These are phyloP conservation scores for Lepidium didymum DNA, from an alignment of 345 rosid genomes.

Conservation along the genomic window DNA sequence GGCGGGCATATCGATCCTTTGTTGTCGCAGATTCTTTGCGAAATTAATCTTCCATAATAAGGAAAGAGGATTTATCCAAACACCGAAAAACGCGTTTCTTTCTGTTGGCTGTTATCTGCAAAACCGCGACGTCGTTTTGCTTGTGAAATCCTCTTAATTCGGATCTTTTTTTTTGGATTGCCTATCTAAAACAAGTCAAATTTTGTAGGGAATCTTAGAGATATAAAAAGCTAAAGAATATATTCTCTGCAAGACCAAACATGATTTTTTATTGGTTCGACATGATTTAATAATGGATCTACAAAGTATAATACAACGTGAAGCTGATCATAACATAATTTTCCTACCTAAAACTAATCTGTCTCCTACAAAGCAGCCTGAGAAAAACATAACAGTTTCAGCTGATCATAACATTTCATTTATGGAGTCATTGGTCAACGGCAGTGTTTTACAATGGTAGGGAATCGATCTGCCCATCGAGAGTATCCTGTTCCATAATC, in stretches of 20 bases:
- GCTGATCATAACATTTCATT: not conserved
- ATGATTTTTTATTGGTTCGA: not conserved
- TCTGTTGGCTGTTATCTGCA: not conserved
- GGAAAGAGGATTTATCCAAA: not conserved
- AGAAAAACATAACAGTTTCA: not conserved
- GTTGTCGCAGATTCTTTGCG: not conserved
- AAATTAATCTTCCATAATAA: not conserved
- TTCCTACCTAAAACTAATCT: not conserved
- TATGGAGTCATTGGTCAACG: not conserved
- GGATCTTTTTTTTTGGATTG: not conserved
- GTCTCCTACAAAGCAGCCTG: not conserved
- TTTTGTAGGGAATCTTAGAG: not conserved
- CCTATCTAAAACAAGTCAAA: not conserved
- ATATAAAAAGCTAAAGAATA: not conserved
- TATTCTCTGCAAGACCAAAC: not conserved
- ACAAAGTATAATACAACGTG: not conserved
- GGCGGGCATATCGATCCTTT: slow-evolving; percentile 31
- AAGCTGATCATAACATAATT: not conserved
- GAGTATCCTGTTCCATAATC: slow-evolving; percentile 41
- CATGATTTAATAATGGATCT: slow-evolving; percentile 1
- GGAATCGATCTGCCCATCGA: slow-evolving; percentile 58
- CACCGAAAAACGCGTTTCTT: slow-evolving; percentile 9
- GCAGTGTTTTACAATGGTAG: slow-evolving; percentile 19
- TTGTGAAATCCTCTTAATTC: not conserved
- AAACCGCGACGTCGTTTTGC: not conserved